Conservation (phyloP, 148 eudicot genomes). For the Silene uniflora region DNA sequence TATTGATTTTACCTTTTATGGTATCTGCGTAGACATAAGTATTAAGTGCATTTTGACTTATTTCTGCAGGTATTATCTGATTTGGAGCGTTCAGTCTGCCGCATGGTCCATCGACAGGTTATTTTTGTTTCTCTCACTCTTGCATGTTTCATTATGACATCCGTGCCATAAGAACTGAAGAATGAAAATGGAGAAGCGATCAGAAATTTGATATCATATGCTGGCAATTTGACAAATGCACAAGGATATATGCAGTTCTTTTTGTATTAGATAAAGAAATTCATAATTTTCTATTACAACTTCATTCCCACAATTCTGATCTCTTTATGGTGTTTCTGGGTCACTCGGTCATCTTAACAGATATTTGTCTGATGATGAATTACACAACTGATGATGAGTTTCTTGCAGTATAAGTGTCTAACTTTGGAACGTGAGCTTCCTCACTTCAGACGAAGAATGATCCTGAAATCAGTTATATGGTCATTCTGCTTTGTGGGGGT, state of each 20-base stretch:
- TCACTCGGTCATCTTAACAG: background rate
- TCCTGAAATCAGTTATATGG: background rate
- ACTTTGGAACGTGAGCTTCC: too few species aligned
- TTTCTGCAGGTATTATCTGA: slow-evolving; percentile 83
- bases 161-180: background rate
- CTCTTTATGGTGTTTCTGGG: background rate
- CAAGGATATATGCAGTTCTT: background rate
- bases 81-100: slow-evolving; percentile 96
- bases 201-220: too few species aligned
- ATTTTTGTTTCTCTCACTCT: slow-evolving; percentile 18
- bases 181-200: too few species aligned
- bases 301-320: background rate
- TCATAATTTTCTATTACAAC: background rate
- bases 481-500: background rate
- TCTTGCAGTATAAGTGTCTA: background rate
- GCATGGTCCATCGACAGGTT: slow-evolving; percentile 99
- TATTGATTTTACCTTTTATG: background rate
- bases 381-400: background rate
- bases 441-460: background rate
- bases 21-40: background rate
- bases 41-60: background rate
- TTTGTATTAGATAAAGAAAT: background rate
- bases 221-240: background rate
- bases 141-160: background rate
- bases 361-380: background rate